Evolutionary conservation across 2,329 filamentous ascomycete genomes (phyloP).

Genomic region (Neofusicoccum sp.): DNA sequence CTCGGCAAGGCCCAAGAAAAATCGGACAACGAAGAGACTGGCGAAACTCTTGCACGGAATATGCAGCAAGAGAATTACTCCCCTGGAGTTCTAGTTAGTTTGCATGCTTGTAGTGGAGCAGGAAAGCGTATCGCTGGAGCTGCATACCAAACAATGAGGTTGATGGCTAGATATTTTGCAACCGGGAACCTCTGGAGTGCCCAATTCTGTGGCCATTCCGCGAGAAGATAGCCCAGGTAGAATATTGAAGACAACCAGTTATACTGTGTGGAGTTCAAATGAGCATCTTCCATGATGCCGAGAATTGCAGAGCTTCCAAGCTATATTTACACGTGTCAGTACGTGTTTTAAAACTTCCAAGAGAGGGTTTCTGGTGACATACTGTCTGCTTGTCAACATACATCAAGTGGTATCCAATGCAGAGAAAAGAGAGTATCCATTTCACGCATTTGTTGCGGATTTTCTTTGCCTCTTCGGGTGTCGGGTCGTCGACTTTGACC

Average conservation of each 20-base stretch:
- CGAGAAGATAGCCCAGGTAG: slow-evolving; percentile 26
- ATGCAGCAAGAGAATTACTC: slow-evolving; percentile 31
- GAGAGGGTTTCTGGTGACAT: neutral
- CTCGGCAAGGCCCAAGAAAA: slow-evolving; percentile 69
- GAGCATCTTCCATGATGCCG: slow-evolving; percentile 32
- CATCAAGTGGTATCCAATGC: slow-evolving; percentile 42
- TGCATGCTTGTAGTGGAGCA: too few relatives aligned
- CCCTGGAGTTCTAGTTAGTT: slow-evolving; percentile 21
- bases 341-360: neutral
- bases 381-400: slow-evolving; percentile 42
- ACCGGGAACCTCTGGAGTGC: slow-evolving; percentile 22
- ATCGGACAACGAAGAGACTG: slow-evolving; percentile 54
- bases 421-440: slow-evolving; percentile 41
- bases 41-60: slow-evolving; percentile 22
- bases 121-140: too few relatives aligned
- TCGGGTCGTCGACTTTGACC: slow-evolving; percentile 39
- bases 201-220: slow-evolving; percentile 27
- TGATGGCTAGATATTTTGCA: slow-evolving; percentile 11
- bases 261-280: slow-evolving; percentile 30
- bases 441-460: slow-evolving; percentile 38
- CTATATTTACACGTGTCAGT: neutral
- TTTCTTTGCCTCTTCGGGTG: slow-evolving; percentile 29
- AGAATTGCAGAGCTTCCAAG: slow-evolving; percentile 30
- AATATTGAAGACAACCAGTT: slow-evolving; percentile 22
- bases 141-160: neutral